Percentiles rank a stretch among this genome's conserved stretches.
Conservation (phyloP, 2,329 filamentous ascomycete genomes). For the Aulographum hederae region DNA sequence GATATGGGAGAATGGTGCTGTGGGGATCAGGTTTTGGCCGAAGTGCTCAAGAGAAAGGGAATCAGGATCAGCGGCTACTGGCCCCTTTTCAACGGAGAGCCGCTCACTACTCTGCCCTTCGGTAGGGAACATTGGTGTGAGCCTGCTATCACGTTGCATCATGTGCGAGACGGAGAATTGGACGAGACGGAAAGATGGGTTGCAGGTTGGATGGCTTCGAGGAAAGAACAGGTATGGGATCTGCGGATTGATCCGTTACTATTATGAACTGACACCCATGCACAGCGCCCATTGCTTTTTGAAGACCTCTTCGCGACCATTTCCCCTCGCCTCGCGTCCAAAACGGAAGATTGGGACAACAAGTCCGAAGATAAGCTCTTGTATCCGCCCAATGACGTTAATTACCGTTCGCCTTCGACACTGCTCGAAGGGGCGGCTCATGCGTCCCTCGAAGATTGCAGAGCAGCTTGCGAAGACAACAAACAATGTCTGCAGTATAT, state of each 20-base stretch:
- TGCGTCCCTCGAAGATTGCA: background rate
- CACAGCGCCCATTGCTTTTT: background rate
- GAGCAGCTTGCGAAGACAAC: background rate
- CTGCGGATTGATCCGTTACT: background rate
- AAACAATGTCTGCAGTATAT: background rate
- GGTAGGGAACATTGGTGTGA: constrained; percentile 3
- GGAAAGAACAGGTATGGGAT: background rate
- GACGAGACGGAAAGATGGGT: background rate
- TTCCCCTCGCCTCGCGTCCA: background rate
- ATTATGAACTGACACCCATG: background rate
- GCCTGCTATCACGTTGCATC: constrained; percentile 2
- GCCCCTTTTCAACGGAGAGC: constrained; percentile 2
- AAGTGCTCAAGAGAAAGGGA: background rate
- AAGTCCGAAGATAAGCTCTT: background rate
- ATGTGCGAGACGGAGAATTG: background rate
- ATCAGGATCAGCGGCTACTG: background rate
- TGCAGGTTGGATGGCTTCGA: background rate
- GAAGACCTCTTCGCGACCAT: constrained; percentile 1
- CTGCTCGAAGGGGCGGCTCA: too few species aligned
- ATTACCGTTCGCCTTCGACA: too few species aligned
- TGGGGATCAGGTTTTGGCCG: constrained; percentile 1
- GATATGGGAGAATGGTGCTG: constrained; percentile 1
- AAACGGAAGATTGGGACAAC: constrained; percentile 2
- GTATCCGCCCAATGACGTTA: too few species aligned
- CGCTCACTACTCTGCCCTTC: constrained; percentile 1